These are phyloP conservation scores for Fraxinus anomala DNA, from an alignment of 257 asterid genomes.

Conservation along the genomic window DNA sequence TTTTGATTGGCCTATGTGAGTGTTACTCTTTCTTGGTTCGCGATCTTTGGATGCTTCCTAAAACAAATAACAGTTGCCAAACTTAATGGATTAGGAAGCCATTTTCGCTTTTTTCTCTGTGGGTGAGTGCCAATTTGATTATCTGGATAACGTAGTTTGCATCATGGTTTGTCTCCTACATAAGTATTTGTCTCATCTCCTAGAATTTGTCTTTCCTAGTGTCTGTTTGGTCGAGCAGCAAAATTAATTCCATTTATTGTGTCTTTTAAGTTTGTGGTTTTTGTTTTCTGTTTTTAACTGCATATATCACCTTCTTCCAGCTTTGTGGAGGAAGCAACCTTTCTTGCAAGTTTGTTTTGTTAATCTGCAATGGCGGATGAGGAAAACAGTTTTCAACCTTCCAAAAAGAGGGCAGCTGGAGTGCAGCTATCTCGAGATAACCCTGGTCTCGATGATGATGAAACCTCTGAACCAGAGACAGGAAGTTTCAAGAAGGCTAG, in stretches of 20 bases:
- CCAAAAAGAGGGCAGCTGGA: constrained; percentile 92
- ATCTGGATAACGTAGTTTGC: background rate
- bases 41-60: background rate
- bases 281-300: constrained; percentile 25
- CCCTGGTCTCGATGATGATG: constrained; percentile 89
- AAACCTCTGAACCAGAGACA: constrained; percentile 56
- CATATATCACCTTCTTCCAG: constrained; percentile 28
- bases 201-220: constrained; percentile 3
- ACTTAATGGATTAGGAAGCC: constrained; percentile 1
- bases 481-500: constrained; percentile 89
- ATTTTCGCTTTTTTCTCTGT: background rate
- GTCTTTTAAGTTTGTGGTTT: constrained; percentile 21
- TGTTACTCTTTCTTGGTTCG: background rate
- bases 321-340: constrained; percentile 17
- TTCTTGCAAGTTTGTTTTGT: constrained; percentile 2
- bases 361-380: constrained; percentile 69
- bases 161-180: background rate
- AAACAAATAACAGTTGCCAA: background rate
- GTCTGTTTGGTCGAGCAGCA: background rate
- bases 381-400: constrained; percentile 60
- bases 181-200: background rate
- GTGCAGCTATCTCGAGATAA: constrained; percentile 78
- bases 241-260: background rate
- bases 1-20: background rate
- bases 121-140: background rate